These are phyloP conservation scores for Juncus inflexus DNA, from an alignment of 176 grass and related monocot species.

Conservation along the genomic window DNA sequence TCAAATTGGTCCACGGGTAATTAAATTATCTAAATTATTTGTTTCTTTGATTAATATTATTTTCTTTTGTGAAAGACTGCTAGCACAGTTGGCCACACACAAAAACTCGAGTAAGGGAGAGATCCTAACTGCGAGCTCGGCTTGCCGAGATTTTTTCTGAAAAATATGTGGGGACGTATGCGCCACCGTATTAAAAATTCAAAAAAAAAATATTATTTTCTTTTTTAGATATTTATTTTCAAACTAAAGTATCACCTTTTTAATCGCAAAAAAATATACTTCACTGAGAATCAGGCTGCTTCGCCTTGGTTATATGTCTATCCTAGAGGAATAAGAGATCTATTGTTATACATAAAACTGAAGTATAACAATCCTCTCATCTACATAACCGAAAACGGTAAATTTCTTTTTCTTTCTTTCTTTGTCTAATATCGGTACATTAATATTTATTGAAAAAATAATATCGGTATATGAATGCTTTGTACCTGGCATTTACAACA, in stretches of 20 bases:
- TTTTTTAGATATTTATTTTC: not conserved
- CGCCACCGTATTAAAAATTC: no score
- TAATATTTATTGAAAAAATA: not conserved
- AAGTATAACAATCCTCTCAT: conserved; percentile 38
- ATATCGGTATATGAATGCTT: not conserved
- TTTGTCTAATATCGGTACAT: not conserved
- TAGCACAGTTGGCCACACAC: no score
- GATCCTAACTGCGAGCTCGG: no score
- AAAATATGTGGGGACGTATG: no score
- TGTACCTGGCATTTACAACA: not conserved
- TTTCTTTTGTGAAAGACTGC: not conserved
- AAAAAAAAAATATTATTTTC: not conserved
- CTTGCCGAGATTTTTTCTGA: no score
- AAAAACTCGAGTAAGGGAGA: no score
- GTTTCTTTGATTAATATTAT: not conserved
- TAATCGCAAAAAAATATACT: conserved; percentile 9
- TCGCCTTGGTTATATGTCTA: conserved; percentile 38
- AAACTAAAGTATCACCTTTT: not conserved
- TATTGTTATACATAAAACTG: conserved; percentile 34
- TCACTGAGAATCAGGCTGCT: conserved; percentile 22
- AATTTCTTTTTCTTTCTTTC: not conserved
- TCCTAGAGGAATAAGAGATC: conserved; percentile 34
- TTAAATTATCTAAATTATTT: not conserved
- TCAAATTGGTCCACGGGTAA: conserved; percentile 21
- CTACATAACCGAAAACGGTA: conserved; percentile 41